phyloP scores from a whole-genome alignment of 2,329 filamentous ascomycete genomes.

The Didymella arachidicola region DNA sequence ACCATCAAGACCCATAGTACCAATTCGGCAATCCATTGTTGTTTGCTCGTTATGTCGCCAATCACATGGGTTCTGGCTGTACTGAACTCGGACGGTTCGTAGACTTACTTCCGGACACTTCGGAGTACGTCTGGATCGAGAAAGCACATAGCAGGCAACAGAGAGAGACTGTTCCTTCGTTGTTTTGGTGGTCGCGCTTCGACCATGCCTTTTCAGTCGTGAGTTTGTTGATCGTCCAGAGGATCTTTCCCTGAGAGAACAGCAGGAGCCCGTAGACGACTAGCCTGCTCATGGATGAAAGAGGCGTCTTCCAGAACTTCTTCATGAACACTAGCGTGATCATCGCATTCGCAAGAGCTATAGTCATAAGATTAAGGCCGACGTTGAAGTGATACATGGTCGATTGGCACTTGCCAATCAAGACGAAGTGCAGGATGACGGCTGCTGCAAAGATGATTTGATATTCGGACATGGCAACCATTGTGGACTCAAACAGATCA shows the following conservation, averaged over 20 bases:
- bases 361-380: neutral
- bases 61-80: no score
- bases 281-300: neutral
- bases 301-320: neutral
- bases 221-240: neutral
- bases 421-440: neutral
- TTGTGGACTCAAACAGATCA: neutral
- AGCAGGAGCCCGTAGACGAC: neutral
- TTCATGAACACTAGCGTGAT: neutral
- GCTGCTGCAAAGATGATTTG: neutral
- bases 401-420: neutral
- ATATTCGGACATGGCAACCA: neutral
- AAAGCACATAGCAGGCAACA: neutral
- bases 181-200: neutral
- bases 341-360: neutral
- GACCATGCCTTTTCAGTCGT: neutral
- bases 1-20: no score
- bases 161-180: neutral
- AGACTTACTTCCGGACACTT: neutral
- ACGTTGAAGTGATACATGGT: neutral
- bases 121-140: neutral
- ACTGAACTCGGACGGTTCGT: no score
- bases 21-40: no score
- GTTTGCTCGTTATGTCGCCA: no score
- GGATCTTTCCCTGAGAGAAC: neutral